These are phyloP conservation scores for Pyrenochaeta sp. DNA, from an alignment of 2,329 filamentous ascomycete genomes.

Conservation along the genomic window DNA sequence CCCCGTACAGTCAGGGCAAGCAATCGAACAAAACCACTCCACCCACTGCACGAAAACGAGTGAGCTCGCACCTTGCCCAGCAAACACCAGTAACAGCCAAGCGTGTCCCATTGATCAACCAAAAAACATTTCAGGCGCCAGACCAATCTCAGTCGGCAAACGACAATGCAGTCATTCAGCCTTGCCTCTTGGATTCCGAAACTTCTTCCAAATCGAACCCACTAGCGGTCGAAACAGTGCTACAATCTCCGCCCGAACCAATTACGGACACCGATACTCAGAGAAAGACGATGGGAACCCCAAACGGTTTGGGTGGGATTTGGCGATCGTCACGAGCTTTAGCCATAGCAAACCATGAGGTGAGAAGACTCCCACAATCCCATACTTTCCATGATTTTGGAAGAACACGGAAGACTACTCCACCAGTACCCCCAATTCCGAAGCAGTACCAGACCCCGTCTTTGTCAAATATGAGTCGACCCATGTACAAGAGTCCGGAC, in stretches of 20 bases:
- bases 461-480: slow-evolving; percentile 15
- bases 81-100: slow-evolving; percentile 32
- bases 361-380: slow-evolving; percentile 43
- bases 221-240: slow-evolving; percentile 9
- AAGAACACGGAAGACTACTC: slow-evolving; percentile 18
- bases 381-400: slow-evolving; percentile 37
- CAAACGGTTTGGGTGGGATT: slow-evolving; percentile 27
- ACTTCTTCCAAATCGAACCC: slow-evolving; percentile 15
- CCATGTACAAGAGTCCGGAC: not conserved
- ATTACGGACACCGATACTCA: slow-evolving; percentile 26
- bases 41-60: slow-evolving; percentile 21
- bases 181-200: slow-evolving; percentile 23
- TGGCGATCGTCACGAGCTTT: slow-evolving; percentile 32
- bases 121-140: too few relatives aligned
- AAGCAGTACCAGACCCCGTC: slow-evolving; percentile 27
- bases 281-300: slow-evolving; percentile 29
- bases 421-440: slow-evolving; percentile 37
- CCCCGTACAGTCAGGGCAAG: slow-evolving; percentile 22
- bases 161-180: slow-evolving; percentile 12
- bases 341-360: slow-evolving; percentile 37
- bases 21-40: slow-evolving; percentile 23
- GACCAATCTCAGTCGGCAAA: not conserved
- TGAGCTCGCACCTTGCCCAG: slow-evolving; percentile 22
- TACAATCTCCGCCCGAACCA: slow-evolving; percentile 16
- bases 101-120: slow-evolving; percentile 11